Evolutionary conservation across 2,329 filamentous ascomycete genomes (phyloP), one percentile per base, ranked within the genome.

Genomic region (Cercospora sp.): DNA sequence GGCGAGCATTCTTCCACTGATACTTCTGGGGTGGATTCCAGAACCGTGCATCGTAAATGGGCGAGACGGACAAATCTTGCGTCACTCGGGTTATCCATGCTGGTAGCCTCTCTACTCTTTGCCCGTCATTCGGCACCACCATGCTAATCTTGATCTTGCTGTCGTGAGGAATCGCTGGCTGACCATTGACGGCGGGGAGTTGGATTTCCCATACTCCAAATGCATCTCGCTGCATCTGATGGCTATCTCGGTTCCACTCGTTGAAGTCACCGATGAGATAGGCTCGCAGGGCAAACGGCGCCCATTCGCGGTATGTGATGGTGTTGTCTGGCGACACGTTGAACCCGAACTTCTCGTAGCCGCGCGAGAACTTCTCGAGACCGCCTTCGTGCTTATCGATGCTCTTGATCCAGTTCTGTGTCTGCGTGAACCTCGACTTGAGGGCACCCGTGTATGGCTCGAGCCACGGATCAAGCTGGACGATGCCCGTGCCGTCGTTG

Each of bases 11-110:
- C 82, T 96, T 94, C 86, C 97, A 97, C 65, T 87, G 84, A 79
- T 98, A 98, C 76, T 83, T 88, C 77, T 96, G 89, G 3, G 93
- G 93, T 37, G 95, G 95, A 78, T 98, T 97, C 95, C 95, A 99
- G 83, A 99, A 97, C 63, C 93, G 88, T 26, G 92, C 94, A 79
- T 99, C 95, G 80, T 98, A 99, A 28, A 92, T 90, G 6, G 94
- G 93, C 9, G 94, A 98, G 26, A 98, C 89, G 10, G 83, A 86
- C 57, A 98, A 85, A 73, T 99, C 94, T 81, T 99, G 95, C 0
- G 94, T 97, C 63, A 97, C 95, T 76, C 97, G 93, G 79, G 90
- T 97, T 83, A 98, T 98, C 95, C 95, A 99, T 30, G 93, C 92
- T 28, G 95, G 95, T 63, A 99, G 83, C 73, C 94, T 89, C 82